A percentile compares a stretch with the other conserved stretches of the same genome.
phyloP scores from a whole-genome alignment of 2,329 filamentous ascomycete species.

The Fusarium verrucosum region DNA sequence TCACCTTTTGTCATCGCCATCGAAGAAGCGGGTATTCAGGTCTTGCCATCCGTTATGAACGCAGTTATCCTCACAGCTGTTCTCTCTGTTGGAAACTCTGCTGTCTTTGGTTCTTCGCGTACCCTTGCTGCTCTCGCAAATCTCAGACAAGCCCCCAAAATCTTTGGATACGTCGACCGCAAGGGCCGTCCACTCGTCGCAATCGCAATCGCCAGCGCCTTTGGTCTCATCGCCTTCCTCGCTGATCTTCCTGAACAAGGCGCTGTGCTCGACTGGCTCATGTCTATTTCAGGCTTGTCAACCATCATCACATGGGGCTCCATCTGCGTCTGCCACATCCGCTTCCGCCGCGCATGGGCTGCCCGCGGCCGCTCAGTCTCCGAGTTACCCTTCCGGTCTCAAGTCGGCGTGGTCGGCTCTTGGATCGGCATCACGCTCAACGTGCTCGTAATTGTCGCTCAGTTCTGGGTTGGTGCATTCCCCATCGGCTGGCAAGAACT shows the following conservation, averaged over 20 bases:
- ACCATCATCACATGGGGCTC: constrained; percentile 83
- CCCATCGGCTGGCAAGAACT: constrained; percentile 68
- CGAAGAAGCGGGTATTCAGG: constrained; percentile 80
- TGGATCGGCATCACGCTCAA: constrained; percentile 84
- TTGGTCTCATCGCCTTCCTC: constrained; percentile 82
- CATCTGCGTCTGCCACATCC: constrained; percentile 91
- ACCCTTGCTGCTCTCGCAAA: constrained; percentile 91
- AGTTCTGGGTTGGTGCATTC: constrained; percentile 88
- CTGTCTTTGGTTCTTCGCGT: constrained; percentile 89
- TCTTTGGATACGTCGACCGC: constrained; percentile 84
- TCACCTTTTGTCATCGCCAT: constrained; percentile 97
- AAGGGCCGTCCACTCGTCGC: constrained; percentile 81
- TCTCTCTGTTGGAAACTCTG: constrained; percentile 89
- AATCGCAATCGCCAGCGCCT: constrained; percentile 70
- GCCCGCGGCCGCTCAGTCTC: constrained; percentile 72
- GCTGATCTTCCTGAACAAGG: constrained; percentile 69
- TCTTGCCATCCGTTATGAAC: constrained; percentile 90
- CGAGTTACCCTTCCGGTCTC: constrained; percentile 83
- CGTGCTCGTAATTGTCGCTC: constrained; percentile 76
- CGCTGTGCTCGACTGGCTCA: constrained; percentile 80
- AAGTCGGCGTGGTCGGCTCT: constrained; percentile 81
- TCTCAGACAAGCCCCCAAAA: constrained; percentile 80
- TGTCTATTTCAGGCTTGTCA: constrained; percentile 76
- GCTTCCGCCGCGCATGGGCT: constrained; percentile 85
- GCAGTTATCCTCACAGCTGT: constrained; percentile 92